phyloP scores from a whole-genome alignment of 2,329 filamentous ascomycete species.

The Coniella vitis region DNA sequence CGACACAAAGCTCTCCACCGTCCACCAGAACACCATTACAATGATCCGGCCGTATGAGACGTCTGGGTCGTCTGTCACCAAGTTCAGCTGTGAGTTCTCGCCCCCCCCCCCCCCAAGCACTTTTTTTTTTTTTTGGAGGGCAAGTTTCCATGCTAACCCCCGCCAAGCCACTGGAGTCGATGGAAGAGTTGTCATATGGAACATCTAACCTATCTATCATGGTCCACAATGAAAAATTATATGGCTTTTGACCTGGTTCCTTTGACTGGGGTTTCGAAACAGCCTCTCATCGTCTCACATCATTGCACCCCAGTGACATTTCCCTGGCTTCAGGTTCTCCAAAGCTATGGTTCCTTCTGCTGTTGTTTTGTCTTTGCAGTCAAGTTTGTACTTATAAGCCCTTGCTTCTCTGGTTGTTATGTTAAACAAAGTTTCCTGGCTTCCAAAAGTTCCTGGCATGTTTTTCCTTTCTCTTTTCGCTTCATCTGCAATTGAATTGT shows the following conservation, averaged over 20 bases:
- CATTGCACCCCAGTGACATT: constrained; percentile 5
- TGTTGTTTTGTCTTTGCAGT: background rate
- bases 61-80: constrained; percentile 56
- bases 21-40: constrained; percentile 94
- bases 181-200: constrained; percentile 76
- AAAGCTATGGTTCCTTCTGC: constrained; percentile 2
- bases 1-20: constrained; percentile 88
- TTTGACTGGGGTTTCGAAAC: constrained; percentile 7
- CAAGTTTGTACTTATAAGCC: constrained; percentile 8
- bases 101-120: constrained; percentile 21
- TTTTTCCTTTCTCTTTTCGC: background rate
- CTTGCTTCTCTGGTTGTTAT: background rate
- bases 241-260: constrained; percentile 5
- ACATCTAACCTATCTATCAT: constrained; percentile 38
- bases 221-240: constrained; percentile 6
- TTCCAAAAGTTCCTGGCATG: background rate
- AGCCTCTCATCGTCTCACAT: constrained; percentile 15
- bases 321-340: constrained; percentile 1
- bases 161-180: constrained; percentile 70
- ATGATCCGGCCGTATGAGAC: constrained; percentile 73
- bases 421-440: background rate
- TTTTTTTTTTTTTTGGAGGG: constrained; percentile 8
- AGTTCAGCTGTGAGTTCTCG: constrained; percentile 72
- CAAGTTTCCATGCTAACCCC: constrained; percentile 21
- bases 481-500: background rate